Percentiles rank a stretch among this genome's conserved stretches.
Conservation (phyloP, 163 green algal species). For the Trebouxiophyceae sp. region DNA sequence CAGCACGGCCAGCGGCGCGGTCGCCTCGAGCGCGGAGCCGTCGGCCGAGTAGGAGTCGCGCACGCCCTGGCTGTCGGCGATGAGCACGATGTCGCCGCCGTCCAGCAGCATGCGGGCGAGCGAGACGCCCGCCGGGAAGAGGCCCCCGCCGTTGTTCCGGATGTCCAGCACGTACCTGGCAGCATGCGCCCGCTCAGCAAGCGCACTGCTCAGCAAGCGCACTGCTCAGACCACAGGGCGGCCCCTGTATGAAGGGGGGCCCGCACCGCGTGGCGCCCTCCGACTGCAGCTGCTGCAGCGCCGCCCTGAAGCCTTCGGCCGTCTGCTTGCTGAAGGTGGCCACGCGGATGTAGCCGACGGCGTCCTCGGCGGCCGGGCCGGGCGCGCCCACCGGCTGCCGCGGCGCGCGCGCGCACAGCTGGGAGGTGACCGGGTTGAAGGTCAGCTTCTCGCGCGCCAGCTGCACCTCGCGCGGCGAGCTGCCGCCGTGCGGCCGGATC, state of each 20-base stretch:
- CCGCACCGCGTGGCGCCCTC: constrained; percentile 16
- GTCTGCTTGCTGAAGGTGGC: constrained; percentile 88
- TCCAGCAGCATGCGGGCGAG: constrained; percentile 82
- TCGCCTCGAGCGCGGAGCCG: constrained; percentile 24
- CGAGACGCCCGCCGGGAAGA: constrained; percentile 85
- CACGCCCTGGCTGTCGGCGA: constrained; percentile 81
- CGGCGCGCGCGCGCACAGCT: constrained; percentile 34
- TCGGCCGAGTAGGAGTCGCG: constrained; percentile 83
- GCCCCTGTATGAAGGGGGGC: too few relatives aligned
- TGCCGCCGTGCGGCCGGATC: constrained; percentile 3
- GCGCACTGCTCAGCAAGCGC: too few relatives aligned
- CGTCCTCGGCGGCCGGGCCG: constrained; percentile 16
- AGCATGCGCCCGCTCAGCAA: too few relatives aligned
- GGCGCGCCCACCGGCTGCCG: constrained; percentile 13
- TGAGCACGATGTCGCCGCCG: constrained; percentile 77
- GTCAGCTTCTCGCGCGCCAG: constrained; percentile 57
- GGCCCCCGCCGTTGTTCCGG: constrained; percentile 90
- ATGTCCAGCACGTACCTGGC: constrained; percentile 79
- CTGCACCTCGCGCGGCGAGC: constrained; percentile 12
- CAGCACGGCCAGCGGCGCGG: constrained; percentile 72
- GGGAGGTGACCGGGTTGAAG: constrained; percentile 63
- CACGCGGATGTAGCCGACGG: constrained; percentile 83
- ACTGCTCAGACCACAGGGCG: too few relatives aligned
- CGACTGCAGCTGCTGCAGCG: constrained; percentile 43
- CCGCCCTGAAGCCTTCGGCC: constrained; percentile 41